A percentile compares a stretch with the other conserved stretches of the same genome.
Evolutionary conservation across 2,329 filamentous ascomycete species (phyloP).

Genomic region (Diaporthe nobilis): DNA sequence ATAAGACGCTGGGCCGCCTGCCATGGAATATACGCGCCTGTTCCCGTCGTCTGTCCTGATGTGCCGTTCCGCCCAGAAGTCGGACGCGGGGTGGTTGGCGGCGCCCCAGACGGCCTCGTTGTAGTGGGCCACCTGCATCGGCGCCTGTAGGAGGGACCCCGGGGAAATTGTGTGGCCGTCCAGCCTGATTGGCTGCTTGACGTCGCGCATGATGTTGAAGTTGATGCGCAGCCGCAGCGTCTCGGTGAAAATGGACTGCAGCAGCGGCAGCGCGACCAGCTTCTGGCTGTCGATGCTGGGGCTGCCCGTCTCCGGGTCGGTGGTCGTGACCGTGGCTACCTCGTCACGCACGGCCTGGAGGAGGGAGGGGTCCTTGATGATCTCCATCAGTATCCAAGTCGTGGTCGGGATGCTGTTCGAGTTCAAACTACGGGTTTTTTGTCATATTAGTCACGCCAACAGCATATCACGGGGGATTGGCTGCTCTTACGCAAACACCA

Average conservation of each 20-base stretch:
- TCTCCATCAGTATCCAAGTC: constrained; percentile 43
- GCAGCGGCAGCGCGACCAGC: constrained; percentile 45
- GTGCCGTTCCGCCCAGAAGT: constrained; percentile 42
- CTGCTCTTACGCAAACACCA: constrained; percentile 36
- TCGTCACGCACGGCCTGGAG: constrained; percentile 36
- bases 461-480: not conserved
- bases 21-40: constrained; percentile 20
- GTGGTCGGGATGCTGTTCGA: constrained; percentile 43
- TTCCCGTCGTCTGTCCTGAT: constrained; percentile 16
- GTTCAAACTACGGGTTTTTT: constrained; percentile 36
- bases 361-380: constrained; percentile 37
- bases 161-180: constrained; percentile 43
- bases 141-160: constrained; percentile 46
- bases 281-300: constrained; percentile 42
- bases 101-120: constrained; percentile 40
- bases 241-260: constrained; percentile 49
- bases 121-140: constrained; percentile 46
- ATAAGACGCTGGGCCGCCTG: constrained; percentile 10
- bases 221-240: constrained; percentile 47
- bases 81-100: constrained; percentile 34
- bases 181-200: constrained; percentile 40
- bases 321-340: constrained; percentile 5
- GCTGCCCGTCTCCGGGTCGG: not conserved
- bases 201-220: constrained; percentile 47
- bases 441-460: not conserved